These are phyloP conservation scores for Amanita brunnescens DNA, from an alignment of 768 basidiomycete genomes.

Conservation along the genomic window DNA sequence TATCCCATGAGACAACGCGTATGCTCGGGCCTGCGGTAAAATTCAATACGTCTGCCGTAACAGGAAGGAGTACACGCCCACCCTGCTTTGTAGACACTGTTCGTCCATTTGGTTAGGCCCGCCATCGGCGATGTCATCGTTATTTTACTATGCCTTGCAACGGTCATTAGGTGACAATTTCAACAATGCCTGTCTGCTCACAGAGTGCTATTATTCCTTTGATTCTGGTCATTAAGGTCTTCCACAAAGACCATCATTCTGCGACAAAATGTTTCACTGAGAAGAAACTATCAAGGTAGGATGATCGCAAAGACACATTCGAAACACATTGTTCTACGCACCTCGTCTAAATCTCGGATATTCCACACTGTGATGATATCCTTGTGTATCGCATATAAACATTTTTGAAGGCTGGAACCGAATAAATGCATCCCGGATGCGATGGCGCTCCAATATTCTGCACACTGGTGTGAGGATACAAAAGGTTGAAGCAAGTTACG, in stretches of 20 bases:
- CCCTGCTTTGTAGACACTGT: neutral
- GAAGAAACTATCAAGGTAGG: neutral
- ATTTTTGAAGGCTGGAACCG: neutral
- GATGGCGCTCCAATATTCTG: constrained; percentile 1
- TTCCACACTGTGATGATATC: constrained; percentile 1
- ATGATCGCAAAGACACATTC: neutral
- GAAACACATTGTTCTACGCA: neutral
- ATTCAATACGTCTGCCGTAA: neutral
- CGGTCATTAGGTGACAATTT: neutral
- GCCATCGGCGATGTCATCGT: neutral
- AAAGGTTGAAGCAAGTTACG: neutral
- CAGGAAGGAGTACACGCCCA: neutral
- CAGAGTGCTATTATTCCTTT: neutral
- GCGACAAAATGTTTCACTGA: neutral
- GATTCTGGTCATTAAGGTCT: neutral
- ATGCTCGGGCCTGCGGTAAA: neutral
- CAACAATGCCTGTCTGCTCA: neutral
- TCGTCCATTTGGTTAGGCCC: neutral
- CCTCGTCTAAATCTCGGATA: neutral
- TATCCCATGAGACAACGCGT: constrained; percentile 2
- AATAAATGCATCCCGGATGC: neutral
- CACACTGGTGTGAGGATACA: neutral
- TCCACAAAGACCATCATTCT: neutral
- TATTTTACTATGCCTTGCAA: neutral
- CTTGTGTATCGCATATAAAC: neutral